phyloP scores from a whole-genome alignment of 2,329 filamentous ascomycete genomes.

The Plectosphaerella cucumerina region DNA sequence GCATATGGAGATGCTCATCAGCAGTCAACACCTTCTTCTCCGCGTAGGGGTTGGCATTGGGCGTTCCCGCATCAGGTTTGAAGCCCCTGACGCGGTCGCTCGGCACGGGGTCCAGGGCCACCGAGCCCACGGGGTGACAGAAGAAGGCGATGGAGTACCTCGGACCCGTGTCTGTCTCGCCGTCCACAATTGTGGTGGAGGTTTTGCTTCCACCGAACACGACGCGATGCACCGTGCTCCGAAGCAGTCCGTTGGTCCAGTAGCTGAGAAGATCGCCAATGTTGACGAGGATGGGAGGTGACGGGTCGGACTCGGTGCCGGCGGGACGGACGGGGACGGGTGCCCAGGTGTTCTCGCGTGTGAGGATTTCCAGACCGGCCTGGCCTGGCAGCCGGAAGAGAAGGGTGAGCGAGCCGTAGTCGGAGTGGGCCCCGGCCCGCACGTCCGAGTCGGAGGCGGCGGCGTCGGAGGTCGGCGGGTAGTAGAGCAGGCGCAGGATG shows the following conservation, averaged over 20 bases:
- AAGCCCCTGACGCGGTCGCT: conserved; percentile 50
- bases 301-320: conserved; percentile 52
- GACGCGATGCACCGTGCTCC: conserved; percentile 85
- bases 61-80: conserved; percentile 23
- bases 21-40: conserved; percentile 57
- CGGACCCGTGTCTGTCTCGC: conserved; percentile 45
- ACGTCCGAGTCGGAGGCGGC: conserved; percentile 55
- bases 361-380: conserved; percentile 79
- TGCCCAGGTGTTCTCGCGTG: conserved; percentile 50
- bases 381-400: conserved; percentile 85
- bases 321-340: conserved; percentile 64
- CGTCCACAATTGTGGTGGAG: conserved; percentile 20
- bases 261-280: conserved; percentile 69
- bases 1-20: conserved; percentile 58
- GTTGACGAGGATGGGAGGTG: conserved; percentile 77
- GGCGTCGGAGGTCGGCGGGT: conserved; percentile 51
- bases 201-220: conserved; percentile 51
- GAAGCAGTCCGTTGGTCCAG: conserved; percentile 86
- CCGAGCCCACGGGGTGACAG: conserved; percentile 56
- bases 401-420: conserved; percentile 71
- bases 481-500: conserved; percentile 69
- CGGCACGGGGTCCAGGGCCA: conserved; percentile 53
- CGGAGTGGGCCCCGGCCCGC: conserved; percentile 86
- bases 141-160: conserved; percentile 67
- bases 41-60: conserved; percentile 41